phyloP scores from a whole-genome alignment of 2,329 filamentous ascomycete species.

The Tolypocladium cylindrosporum region DNA sequence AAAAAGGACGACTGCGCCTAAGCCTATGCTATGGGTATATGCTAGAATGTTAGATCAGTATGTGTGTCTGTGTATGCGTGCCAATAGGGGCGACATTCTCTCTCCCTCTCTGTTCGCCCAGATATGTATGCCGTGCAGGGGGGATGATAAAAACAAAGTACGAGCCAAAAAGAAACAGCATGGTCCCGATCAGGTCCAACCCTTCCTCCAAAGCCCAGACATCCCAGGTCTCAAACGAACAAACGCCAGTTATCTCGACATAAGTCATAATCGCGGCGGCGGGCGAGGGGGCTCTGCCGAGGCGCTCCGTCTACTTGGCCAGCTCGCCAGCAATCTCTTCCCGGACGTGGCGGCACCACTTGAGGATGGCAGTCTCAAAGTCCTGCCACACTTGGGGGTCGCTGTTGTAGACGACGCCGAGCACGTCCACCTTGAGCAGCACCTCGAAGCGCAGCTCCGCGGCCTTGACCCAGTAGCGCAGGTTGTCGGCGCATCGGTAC shows the following conservation, averaged over 20 bases:
- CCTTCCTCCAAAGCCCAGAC: neutral
- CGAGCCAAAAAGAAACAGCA: neutral
- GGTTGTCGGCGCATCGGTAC: constrained; percentile 86
- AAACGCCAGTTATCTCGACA: constrained; percentile 4
- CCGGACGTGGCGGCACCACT: constrained; percentile 75
- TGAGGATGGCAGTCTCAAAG: constrained; percentile 73
- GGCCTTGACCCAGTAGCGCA: constrained; percentile 93
- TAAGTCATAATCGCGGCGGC: constrained; percentile 3
- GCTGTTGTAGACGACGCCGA: constrained; percentile 73
- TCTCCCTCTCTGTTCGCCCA: neutral
- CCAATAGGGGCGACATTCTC: neutral
- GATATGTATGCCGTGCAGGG: neutral
- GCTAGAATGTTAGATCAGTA: constrained; percentile 18
- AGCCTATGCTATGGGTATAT: constrained; percentile 26
- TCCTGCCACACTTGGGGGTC: constrained; percentile 61
- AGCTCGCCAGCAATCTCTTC: constrained; percentile 72
- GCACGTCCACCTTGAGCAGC: constrained; percentile 70
- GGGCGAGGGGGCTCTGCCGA: neutral
- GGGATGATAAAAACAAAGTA: constrained; percentile 7
- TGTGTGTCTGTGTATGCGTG: constrained; percentile 2
- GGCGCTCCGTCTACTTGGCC: constrained; percentile 7
- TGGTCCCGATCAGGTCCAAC: neutral
- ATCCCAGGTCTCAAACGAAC: neutral
- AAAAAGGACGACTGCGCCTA: constrained; percentile 12
- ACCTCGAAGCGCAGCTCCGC: constrained; percentile 91